Conservation (phyloP, 2,329 filamentous ascomycete genomes). For the Dactylellina sp. region DNA sequence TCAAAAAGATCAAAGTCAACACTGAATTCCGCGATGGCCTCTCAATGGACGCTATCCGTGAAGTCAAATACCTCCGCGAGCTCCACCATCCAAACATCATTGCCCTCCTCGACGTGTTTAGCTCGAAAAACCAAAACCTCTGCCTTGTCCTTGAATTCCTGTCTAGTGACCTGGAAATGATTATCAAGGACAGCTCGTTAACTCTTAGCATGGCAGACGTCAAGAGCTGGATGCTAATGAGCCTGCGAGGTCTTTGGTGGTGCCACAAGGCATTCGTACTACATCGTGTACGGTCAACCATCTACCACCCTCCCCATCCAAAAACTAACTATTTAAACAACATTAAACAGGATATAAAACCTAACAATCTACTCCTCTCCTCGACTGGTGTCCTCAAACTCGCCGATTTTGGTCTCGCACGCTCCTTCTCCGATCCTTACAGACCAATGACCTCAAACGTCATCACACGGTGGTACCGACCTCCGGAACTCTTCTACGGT, state of each 20-base stretch:
- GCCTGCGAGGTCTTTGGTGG: constrained; percentile 92
- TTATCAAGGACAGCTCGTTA: constrained; percentile 87
- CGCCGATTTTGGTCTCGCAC: constrained; percentile 95
- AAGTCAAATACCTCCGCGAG: constrained; percentile 95
- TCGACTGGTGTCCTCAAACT: constrained; percentile 93
- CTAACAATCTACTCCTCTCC: constrained; percentile 95
- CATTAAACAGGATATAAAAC: constrained; percentile 83
- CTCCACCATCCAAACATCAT: constrained; percentile 96
- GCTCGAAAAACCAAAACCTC: constrained; percentile 94
- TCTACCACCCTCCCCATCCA: not conserved
- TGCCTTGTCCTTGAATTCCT: constrained; percentile 95
- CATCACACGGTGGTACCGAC: constrained; percentile 96
- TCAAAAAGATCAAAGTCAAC: constrained; percentile 91
- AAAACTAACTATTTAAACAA: too few relatives aligned
- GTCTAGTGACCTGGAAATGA: constrained; percentile 91
- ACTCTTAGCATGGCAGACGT: constrained; percentile 89
- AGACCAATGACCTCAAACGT: constrained; percentile 91
- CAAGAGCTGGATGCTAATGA: constrained; percentile 99
- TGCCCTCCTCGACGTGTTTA: constrained; percentile 89
- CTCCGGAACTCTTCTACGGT: constrained; percentile 91
- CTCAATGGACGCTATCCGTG: constrained; percentile 91
- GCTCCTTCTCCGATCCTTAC: constrained; percentile 88
- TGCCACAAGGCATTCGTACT: constrained; percentile 94
- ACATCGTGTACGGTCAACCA: constrained; percentile 72
- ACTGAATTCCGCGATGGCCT: constrained; percentile 90